Evolutionary conservation across 2,329 filamentous ascomycete species (phyloP).

Genomic region (Calonectria pauciramosa): DNA sequence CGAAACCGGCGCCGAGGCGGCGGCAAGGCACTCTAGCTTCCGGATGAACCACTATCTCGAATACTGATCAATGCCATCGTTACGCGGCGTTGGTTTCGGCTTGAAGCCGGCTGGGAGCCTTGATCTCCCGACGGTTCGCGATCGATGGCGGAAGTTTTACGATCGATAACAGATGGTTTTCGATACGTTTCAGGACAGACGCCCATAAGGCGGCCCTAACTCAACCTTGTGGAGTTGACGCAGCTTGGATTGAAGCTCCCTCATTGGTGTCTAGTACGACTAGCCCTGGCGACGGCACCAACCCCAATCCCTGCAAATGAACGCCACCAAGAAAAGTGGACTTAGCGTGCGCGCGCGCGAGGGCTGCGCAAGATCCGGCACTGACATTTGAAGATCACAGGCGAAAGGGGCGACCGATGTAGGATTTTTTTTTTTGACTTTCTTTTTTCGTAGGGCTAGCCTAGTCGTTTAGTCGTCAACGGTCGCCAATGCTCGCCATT

Average conservation of each 20-base stretch:
- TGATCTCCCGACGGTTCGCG: constrained; percentile 25
- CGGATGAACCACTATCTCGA: neutral
- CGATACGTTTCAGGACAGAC: constrained; percentile 27
- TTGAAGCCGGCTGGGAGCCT: neutral
- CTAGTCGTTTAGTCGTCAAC: constrained; percentile 12
- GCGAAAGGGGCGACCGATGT: neutral
- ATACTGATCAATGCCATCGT: neutral
- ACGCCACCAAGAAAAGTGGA: constrained; percentile 13
- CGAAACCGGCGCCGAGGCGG: neutral
- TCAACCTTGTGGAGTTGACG: constrained; percentile 4
- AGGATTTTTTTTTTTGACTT: constrained; percentile 10
- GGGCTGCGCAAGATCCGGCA: constrained; percentile 12
- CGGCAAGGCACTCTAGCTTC: neutral
- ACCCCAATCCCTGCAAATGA: neutral
- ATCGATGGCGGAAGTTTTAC: constrained; percentile 28
- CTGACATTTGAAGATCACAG: neutral
- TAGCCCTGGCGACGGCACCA: neutral
- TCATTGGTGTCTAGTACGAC: constrained; percentile 12
- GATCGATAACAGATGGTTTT: constrained; percentile 29
- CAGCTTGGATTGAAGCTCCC: neutral
- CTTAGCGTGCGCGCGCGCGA: neutral
- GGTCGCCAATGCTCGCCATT: constrained; percentile 4
- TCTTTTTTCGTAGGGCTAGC: neutral
- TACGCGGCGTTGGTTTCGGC: constrained; percentile 5
- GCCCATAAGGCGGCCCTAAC: constrained; percentile 22